A percentile compares a stretch with the other conserved stretches of the same genome.
Conservation (phyloP, 1,284 basidiomycete genomes). For the Cutaneotrichosporon cavernicola region DNA sequence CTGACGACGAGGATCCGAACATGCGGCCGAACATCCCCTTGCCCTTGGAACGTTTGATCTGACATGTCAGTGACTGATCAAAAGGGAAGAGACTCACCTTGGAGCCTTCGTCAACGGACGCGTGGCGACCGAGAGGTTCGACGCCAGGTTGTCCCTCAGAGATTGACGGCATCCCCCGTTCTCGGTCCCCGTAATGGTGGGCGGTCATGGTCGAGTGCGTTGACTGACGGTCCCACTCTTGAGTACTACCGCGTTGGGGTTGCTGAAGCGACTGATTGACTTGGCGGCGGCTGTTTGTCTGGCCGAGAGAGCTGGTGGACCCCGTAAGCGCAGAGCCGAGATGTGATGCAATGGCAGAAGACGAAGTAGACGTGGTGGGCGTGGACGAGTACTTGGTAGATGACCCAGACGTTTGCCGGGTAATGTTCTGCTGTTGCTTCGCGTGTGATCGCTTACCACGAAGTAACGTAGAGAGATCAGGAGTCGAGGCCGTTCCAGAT, state of each 20-base stretch:
- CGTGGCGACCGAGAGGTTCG: constrained; percentile 23
- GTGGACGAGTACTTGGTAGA: background rate
- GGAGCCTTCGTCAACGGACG: constrained; percentile 33
- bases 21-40: constrained; percentile 51
- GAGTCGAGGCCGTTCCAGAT: constrained; percentile 80
- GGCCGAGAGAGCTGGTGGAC: constrained; percentile 12
- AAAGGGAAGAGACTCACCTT: constrained; percentile 31
- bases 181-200: constrained; percentile 16
- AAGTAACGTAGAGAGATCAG: constrained; percentile 78
- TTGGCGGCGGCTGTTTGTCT: background rate
- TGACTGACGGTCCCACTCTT: constrained; percentile 11
- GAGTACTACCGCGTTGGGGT: background rate
- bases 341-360: constrained; percentile 6
- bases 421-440: constrained; percentile 12
- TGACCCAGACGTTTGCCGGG: constrained; percentile 54
- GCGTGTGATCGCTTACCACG: constrained; percentile 60
- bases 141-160: constrained; percentile 25
- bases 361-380: constrained; percentile 4
- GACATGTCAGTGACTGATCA: background rate
- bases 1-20: constrained; percentile 39
- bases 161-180: constrained; percentile 35
- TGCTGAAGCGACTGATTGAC: constrained; percentile 1
- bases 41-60: constrained; percentile 31
- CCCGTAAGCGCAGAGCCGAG: constrained; percentile 5
- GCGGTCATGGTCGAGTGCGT: constrained; percentile 1